Base-by-base conservation (phyloP, 441 rosid genomes). In the Bruguiera hainesii region DNA sequence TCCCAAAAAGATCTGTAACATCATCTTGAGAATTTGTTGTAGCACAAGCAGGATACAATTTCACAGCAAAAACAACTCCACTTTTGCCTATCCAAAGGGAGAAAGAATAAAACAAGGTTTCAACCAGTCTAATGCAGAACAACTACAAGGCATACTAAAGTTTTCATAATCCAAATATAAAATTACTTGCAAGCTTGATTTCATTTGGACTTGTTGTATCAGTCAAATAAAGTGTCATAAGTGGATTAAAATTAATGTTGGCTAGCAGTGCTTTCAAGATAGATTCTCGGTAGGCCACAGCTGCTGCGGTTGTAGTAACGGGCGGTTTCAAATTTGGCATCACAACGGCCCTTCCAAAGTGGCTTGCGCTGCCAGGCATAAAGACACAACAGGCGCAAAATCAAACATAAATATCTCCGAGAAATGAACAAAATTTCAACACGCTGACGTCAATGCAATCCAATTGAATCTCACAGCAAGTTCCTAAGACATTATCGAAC, bases 1-100 rank as follows among this genome's bases (percentile, higher is more conserved):
- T 89, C 49, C 98, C 97, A 64, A 91, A 82, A 67, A 94, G 90
- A 76, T 94, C 89, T 0, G 96, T 91, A 49, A 94, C 97, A 60
- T 97, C 97, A 72, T 91, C 96, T 81, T 94, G 96, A 67, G 97
- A 91, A 76, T 94, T 94, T 33, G 98, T 91, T 21, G 97, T 88
- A 39, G 97, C 97, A n/a, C 98, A 97, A 26, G 96, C 98, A 71
- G 98, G 98, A 72, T 94, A 89, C 70, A 91, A 66, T 85, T 94
- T 94, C 64, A 94, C 97, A 63, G 91, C 97, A 82, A 79, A 85
- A 76, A 91, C 89, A 59, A 86, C 81, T 23, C 97, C 97, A 72
- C 97, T 88, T 67, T 63, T 81, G 78, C 86, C 99, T 94, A 81
- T 68, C 69, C 68, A 76, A 20, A 37, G 3, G 29, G 39, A 48